These are phyloP conservation scores for Cyamopsis tetragonoloba DNA, from an alignment of 306 rosid genomes.

Conservation along the genomic window DNA sequence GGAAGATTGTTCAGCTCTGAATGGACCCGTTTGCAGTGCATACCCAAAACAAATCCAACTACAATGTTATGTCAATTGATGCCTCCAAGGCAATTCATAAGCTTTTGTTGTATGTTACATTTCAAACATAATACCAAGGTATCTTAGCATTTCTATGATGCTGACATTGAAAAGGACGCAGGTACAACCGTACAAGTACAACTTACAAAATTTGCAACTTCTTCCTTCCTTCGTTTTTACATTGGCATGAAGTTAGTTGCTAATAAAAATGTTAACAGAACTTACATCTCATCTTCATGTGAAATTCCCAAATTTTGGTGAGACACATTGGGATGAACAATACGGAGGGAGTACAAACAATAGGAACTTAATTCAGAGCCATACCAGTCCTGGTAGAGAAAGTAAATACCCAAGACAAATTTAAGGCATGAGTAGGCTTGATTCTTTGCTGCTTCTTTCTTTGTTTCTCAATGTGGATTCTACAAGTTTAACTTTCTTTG, in stretches of 20 bases:
- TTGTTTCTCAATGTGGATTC: conserved; percentile 53
- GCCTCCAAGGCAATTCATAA: neutral
- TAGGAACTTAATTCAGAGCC: conserved; percentile 9
- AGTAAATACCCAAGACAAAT: neutral
- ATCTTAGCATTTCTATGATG: neutral
- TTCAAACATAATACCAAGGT: neutral
- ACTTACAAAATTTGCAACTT: neutral
- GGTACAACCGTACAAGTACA: conserved; percentile 11
- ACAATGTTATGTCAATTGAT: neutral
- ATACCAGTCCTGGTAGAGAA: neutral
- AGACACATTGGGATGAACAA: neutral
- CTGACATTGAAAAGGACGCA: neutral
- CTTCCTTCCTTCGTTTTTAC: neutral
- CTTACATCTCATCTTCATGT: neutral
- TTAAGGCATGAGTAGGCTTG: conserved; percentile 19
- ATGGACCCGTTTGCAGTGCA: neutral
- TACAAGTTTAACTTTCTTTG: conserved; percentile 68
- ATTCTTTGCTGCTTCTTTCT: conserved; percentile 46
- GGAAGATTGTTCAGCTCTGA: neutral
- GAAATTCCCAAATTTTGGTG: neutral
- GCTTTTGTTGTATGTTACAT: neutral
- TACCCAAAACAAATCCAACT: neutral
- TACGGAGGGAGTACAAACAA: conserved; percentile 1
- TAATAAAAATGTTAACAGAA: conserved; percentile 2
- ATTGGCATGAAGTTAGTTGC: neutral